Evolutionary conservation across 2,329 filamentous ascomycete species (phyloP).

Genomic region (Cladosporium austrohemisphaericum): DNA sequence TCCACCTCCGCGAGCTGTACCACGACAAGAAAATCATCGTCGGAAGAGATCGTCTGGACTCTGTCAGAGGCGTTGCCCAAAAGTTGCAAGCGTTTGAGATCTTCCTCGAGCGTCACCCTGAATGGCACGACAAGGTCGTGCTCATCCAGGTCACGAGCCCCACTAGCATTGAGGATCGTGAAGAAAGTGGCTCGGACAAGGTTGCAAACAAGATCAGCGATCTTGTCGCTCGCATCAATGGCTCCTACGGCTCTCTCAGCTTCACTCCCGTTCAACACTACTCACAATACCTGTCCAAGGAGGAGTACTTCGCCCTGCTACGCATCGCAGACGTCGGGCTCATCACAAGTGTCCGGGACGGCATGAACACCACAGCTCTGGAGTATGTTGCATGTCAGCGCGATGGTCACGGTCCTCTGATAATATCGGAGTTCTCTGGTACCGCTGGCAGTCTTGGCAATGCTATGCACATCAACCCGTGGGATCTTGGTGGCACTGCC

Average conservation of each 20-base stretch:
- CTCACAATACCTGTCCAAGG: slow-evolving; percentile 82
- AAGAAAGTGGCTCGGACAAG: slow-evolving; percentile 68
- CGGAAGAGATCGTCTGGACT: slow-evolving; percentile 88
- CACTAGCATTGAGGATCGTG: slow-evolving; percentile 64
- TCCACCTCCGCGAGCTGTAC: slow-evolving; percentile 71
- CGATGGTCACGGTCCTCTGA: slow-evolving; percentile 79
- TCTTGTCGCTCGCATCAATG: slow-evolving; percentile 87
- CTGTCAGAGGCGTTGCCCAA: slow-evolving; percentile 87
- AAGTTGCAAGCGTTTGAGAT: slow-evolving; percentile 92
- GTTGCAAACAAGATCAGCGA: slow-evolving; percentile 86
- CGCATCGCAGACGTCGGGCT: slow-evolving; percentile 85
- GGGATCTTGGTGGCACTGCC: slow-evolving; percentile 82
- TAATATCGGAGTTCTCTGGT: slow-evolving; percentile 94
- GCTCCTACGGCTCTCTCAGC: slow-evolving; percentile 78
- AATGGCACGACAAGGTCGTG: slow-evolving; percentile 89
- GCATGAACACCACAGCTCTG: slow-evolving; percentile 95
- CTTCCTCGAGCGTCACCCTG: slow-evolving; percentile 84
- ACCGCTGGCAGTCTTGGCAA: slow-evolving; percentile 80
- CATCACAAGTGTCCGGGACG: slow-evolving; percentile 92
- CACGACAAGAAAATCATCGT: slow-evolving; percentile 93
- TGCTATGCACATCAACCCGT: slow-evolving; percentile 95
- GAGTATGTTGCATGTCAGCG: slow-evolving; percentile 94
- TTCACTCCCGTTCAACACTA: slow-evolving; percentile 93
- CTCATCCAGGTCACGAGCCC: slow-evolving; percentile 87
- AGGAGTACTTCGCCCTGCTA: slow-evolving; percentile 93